Evolutionary conservation across 768 basidiomycete genomes (phyloP).

Genomic region (Xerocomus potaroensis): DNA sequence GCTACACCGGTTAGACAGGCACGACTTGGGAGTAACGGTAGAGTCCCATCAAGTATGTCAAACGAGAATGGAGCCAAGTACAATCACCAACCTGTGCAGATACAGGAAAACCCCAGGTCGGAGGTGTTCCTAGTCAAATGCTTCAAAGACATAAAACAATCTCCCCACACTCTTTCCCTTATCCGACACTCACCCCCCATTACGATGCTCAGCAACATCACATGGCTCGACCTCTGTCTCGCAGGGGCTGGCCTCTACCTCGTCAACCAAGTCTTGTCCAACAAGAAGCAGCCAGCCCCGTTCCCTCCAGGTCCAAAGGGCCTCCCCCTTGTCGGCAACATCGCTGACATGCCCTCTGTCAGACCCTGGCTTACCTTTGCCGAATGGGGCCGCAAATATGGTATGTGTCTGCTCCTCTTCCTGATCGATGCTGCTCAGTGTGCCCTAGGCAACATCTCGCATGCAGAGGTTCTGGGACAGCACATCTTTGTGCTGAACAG

Average conservation of each 20-base stretch:
- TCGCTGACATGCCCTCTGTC: slow-evolving; percentile 45
- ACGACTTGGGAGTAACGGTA: no score
- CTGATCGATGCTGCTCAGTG: not conserved
- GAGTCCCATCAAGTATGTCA: no score
- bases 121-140: no score
- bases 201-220: no score
- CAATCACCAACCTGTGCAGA: no score
- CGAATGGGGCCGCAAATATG: slow-evolving; percentile 44
- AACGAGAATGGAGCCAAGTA: no score
- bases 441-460: slow-evolving; percentile 5
- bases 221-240: slow-evolving; percentile 31
- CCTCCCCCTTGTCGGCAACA: slow-evolving; percentile 43
- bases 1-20: no score
- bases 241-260: slow-evolving; percentile 28
- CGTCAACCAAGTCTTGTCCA: slow-evolving; percentile 22
- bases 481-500: slow-evolving; percentile 49
- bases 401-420: slow-evolving; percentile 14
- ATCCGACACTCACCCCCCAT: no score
- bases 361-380: slow-evolving; percentile 45
- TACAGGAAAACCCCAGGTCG: no score
- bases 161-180: no score
- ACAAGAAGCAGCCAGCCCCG: slow-evolving; percentile 17
- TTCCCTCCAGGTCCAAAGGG: slow-evolving; percentile 46
- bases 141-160: no score
- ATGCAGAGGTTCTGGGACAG: slow-evolving; percentile 34